Percentiles rank a stretch among this genome's conserved stretches.
These are phyloP conservation scores for Tanacetum coccineum DNA, from an alignment of 129 eudicot species.

Conservation along the genomic window DNA sequence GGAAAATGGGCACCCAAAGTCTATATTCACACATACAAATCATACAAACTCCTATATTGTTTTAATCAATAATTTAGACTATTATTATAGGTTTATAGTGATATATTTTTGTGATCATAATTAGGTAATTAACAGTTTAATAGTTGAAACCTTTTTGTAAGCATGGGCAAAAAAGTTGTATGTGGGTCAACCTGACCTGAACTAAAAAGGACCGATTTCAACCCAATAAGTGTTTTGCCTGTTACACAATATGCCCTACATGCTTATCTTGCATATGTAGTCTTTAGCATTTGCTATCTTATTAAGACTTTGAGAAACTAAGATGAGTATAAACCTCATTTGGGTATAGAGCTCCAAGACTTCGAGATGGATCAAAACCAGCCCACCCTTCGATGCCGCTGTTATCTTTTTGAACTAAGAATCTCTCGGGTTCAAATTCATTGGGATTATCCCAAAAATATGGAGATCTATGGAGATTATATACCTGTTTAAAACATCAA, in stretches of 20 bases:
- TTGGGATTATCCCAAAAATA: constrained; percentile 87
- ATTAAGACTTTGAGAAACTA: constrained; percentile 4
- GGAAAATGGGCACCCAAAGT: background rate
- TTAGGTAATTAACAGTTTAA: background rate
- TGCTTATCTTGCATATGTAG: background rate
- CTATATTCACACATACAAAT: background rate
- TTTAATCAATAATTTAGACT: too few species aligned
- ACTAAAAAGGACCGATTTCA: background rate
- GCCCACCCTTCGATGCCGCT: constrained; percentile 79
- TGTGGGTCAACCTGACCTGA: background rate
- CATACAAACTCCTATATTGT: too few species aligned
- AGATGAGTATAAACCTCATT: constrained; percentile 64
- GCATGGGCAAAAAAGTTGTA: background rate
- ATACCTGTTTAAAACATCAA: constrained; percentile 47
- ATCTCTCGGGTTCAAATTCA: constrained; percentile 91
- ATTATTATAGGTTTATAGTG: too few species aligned
- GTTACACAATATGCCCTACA: background rate
- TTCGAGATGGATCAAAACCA: constrained; percentile 95
- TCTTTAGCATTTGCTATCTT: background rate
- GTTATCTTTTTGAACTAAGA: constrained; percentile 50
- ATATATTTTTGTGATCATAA: too few species aligned
- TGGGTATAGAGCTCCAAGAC: constrained; percentile 92
- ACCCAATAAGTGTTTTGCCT: background rate
- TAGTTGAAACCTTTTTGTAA: background rate
- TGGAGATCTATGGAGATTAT: constrained; percentile 98